Conservation (phyloP, 495 filamentous ascomycete genomes). For the Margaritispora aquatica region DNA sequence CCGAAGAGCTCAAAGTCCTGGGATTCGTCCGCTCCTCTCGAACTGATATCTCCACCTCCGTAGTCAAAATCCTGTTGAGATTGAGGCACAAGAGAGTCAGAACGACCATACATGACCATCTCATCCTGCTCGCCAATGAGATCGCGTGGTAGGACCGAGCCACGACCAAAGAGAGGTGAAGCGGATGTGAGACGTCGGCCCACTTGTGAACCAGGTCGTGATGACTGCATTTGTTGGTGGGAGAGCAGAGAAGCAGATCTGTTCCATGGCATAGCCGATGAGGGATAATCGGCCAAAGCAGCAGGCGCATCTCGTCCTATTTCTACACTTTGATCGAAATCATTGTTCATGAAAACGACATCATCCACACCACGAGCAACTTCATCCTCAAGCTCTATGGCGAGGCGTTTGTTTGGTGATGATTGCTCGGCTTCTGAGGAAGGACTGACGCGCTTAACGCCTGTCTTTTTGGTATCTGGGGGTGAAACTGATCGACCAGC, state of each 20-base stretch:
- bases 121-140: conserved; percentile 34
- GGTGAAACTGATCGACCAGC: conserved; percentile 22
- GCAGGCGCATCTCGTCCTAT: conserved; percentile 53
- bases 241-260: conserved; percentile 52
- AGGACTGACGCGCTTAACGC: conserved; percentile 31
- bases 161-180: conserved; percentile 55
- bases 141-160: conserved; percentile 33
- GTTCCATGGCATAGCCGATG: conserved; percentile 65
- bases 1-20: conserved; percentile 38
- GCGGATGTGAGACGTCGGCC: conserved; percentile 48
- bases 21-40: neutral
- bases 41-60: conserved; percentile 15
- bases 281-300: conserved; percentile 49
- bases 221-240: conserved; percentile 41
- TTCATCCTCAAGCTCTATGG: conserved; percentile 8
- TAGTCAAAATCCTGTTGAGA: conserved; percentile 29
- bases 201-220: conserved; percentile 18
- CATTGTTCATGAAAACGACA: conserved; percentile 31
- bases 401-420: conserved; percentile 11
- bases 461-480: conserved; percentile 6
- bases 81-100: conserved; percentile 18
- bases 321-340: conserved; percentile 39
- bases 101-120: conserved; percentile 35
- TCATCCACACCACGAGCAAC: conserved; percentile 39
- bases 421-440: conserved; percentile 22